Evolutionary conservation across 495 filamentous ascomycete genomes (phyloP).

Genomic region (Lasiosphaeria ovina): DNA sequence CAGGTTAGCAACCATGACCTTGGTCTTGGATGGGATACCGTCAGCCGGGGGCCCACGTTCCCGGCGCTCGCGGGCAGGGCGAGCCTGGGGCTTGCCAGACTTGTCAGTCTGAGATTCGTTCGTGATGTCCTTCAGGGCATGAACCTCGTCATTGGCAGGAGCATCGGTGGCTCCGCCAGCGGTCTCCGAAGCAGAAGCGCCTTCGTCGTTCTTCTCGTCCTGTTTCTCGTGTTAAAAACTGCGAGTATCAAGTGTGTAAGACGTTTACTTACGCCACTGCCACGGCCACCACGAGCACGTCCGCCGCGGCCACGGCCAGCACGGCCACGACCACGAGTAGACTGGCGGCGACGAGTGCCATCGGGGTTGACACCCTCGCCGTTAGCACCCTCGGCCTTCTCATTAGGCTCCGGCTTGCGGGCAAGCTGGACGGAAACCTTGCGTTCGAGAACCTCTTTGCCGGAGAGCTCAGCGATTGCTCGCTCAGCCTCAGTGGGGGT

Average conservation of each 20-base stretch:
- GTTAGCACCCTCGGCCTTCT: conserved; percentile 67
- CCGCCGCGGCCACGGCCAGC: conserved; percentile 70
- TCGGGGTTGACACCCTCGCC: conserved; percentile 66
- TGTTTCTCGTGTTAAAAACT: conserved; percentile 19
- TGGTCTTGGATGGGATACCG: conserved; percentile 96
- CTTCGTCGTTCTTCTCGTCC: conserved; percentile 51
- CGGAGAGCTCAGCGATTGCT: conserved; percentile 90
- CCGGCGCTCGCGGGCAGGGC: conserved; percentile 58
- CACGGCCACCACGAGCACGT: conserved; percentile 71
- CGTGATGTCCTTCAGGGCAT: conserved; percentile 55
- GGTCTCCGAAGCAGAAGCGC: conserved; percentile 48
- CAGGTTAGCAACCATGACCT: conserved; percentile 99
- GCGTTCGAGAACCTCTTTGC: conserved; percentile 93
- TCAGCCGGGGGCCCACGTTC: conserved; percentile 96
- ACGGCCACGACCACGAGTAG: conserved; percentile 67
- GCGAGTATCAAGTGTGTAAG: not conserved
- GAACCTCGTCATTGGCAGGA: conserved; percentile 39
- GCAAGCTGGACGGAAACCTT: conserved; percentile 99
- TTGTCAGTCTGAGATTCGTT: conserved; percentile 47
- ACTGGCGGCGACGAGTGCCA: conserved; percentile 72
- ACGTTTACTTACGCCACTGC: conserved; percentile 55
- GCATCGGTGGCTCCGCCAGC: conserved; percentile 41
- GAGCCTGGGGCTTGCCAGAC: conserved; percentile 45
- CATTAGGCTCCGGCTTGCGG: conserved; percentile 88
- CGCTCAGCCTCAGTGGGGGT: conserved; percentile 91